Conservation (phyloP, 2,329 filamentous ascomycete genomes). For the Pseudocercospora macadamiae region DNA sequence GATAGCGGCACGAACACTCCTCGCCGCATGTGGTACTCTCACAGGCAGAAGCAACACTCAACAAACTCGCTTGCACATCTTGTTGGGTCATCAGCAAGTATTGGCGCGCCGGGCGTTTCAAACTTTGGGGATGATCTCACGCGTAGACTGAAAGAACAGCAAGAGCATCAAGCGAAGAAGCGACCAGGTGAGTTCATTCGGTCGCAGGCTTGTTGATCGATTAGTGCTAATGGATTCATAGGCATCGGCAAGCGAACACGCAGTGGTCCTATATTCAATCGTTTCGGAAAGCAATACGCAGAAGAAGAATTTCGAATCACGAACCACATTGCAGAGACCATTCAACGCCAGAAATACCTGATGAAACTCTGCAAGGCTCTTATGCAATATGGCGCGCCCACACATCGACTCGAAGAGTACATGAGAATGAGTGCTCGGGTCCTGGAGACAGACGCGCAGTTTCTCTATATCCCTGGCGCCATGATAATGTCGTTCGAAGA, state of each 20-base stretch:
- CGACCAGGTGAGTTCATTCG: conserved; percentile 21
- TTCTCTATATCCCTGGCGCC: conserved; percentile 85
- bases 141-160: conserved; percentile 44
- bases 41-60: conserved; percentile 41
- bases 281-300: conserved; percentile 39
- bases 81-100: conserved; percentile 48
- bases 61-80: conserved; percentile 47
- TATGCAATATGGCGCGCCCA: conserved; percentile 86
- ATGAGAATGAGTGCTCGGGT: conserved; percentile 89
- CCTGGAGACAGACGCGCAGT: conserved; percentile 85
- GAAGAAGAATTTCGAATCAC: conserved; percentile 62
- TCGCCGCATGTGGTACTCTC: conserved; percentile 42
- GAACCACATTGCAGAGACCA: conserved; percentile 66
- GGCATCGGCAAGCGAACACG: conserved; percentile 28
- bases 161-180: conserved; percentile 42
- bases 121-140: conserved; percentile 48
- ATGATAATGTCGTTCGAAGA: conserved; percentile 95
- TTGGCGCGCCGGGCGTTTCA: conserved; percentile 45
- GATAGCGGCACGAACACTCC: conserved; percentile 49
- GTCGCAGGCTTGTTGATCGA: not conserved
- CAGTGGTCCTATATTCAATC: conserved; percentile 41
- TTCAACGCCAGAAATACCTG: conserved; percentile 80
- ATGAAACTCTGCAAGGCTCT: conserved; percentile 81
- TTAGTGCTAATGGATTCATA: not conserved
- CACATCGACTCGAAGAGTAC: conserved; percentile 88